A percentile compares a stretch with the other conserved stretches of the same genome.
Evolutionary conservation across 169 alveolate species (phyloP).

Genomic region (Cyclospora cayetanensis): DNA sequence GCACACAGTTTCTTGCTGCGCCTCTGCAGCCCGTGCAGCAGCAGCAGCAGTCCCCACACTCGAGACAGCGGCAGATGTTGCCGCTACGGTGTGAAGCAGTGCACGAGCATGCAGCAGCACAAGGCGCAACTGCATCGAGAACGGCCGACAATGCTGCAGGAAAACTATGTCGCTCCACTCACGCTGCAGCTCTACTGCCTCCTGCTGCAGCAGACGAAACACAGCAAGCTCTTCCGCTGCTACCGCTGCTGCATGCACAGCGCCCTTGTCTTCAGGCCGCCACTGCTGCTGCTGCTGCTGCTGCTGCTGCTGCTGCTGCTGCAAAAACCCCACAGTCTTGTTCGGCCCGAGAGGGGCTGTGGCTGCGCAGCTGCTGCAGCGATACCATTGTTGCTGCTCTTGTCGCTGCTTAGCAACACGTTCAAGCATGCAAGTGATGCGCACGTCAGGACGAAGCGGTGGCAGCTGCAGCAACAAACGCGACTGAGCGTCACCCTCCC

Average conservation of each 20-base stretch:
- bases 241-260: slow-evolving; percentile 14
- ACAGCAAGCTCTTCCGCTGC: slow-evolving; percentile 39
- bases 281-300: slow-evolving; percentile 23
- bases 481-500: slow-evolving; percentile 18
- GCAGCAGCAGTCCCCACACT: not conserved
- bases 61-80: slow-evolving; percentile 18
- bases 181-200: slow-evolving; percentile 38
- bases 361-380: slow-evolving; percentile 40
- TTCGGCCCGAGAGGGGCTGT: not conserved
- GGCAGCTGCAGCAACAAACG: slow-evolving; percentile 3
- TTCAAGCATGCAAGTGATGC: slow-evolving; percentile 4
- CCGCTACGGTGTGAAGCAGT: slow-evolving; percentile 23
- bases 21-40: slow-evolving; percentile 21
- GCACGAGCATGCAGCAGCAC: slow-evolving; percentile 45
- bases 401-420: not conserved
- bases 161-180: slow-evolving; percentile 18
- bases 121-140: slow-evolving; percentile 31
- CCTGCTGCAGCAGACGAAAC: slow-evolving; percentile 55
- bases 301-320: not conserved
- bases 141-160: slow-evolving; percentile 51
- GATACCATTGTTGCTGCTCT: slow-evolving; percentile 40
- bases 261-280: not conserved
- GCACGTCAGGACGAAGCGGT: not conserved
- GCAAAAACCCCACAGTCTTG: not conserved
- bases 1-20: not conserved